These are phyloP conservation scores for Microascus cirrosus DNA, from an alignment of 2,329 filamentous ascomycete genomes.

Conservation along the genomic window DNA sequence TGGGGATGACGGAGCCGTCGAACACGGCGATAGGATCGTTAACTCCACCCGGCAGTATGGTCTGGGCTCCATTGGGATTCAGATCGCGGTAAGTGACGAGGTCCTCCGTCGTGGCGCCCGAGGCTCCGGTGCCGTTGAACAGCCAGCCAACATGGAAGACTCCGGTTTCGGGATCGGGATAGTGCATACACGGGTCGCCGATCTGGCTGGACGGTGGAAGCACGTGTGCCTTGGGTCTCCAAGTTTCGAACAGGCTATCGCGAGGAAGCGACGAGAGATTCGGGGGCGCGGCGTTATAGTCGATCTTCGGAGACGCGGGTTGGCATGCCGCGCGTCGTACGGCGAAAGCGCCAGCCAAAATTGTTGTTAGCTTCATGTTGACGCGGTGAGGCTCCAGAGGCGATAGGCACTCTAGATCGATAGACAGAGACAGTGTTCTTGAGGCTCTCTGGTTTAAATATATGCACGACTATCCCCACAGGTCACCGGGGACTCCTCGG, in stretches of 20 bases:
- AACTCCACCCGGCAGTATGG: constrained; percentile 11
- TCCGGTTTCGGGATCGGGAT: constrained; percentile 28
- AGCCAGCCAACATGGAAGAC: constrained; percentile 32
- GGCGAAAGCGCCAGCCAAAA: background rate
- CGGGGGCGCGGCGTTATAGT: constrained; percentile 24
- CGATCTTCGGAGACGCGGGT: constrained; percentile 7
- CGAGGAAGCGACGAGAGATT: constrained; percentile 26
- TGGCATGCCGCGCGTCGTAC: background rate
- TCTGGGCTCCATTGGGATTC: constrained; percentile 20
- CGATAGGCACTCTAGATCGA: no score
- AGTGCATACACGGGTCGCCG: constrained; percentile 32
- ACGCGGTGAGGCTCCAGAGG: no score
- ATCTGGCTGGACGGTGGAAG: constrained; percentile 26
- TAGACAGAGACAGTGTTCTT: no score
- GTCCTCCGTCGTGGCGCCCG: constrained; percentile 27
- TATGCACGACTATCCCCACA: no score
- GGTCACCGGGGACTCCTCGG: no score
- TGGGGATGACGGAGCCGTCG: constrained; percentile 30
- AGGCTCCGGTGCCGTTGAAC: constrained; percentile 14
- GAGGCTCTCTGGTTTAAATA: no score
- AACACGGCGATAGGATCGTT: constrained; percentile 33
- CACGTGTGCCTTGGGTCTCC: constrained; percentile 24
- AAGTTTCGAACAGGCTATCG: constrained; percentile 17
- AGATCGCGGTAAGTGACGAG: constrained; percentile 23
- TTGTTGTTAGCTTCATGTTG: background rate